A percentile compares a stretch with the other conserved stretches of the same genome.
These are phyloP conservation scores for Picochlorum sp. DNA, from an alignment of 139 green algal species.

Conservation along the genomic window DNA sequence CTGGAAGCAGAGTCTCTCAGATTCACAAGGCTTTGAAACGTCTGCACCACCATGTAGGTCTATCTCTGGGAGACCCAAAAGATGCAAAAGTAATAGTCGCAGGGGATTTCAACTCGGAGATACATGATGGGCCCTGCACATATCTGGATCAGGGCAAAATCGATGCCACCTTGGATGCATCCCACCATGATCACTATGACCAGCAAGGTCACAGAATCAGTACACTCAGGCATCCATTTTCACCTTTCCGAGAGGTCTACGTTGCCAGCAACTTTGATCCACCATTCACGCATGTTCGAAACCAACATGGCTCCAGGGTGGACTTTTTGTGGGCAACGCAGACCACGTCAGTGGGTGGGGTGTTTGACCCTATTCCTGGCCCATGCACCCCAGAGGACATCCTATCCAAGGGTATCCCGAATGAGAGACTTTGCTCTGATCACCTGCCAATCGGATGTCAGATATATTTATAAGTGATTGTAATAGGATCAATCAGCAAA, in stretches of 20 bases:
- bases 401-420: slow-evolving; percentile 28
- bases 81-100: slow-evolving; percentile 26
- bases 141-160: slow-evolving; percentile 40
- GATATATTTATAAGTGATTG: too few relatives aligned
- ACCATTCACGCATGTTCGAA: slow-evolving; percentile 19
- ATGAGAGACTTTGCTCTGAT: slow-evolving; percentile 36
- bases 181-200: background rate
- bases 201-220: background rate
- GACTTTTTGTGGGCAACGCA: slow-evolving; percentile 41
- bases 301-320: slow-evolving; percentile 14
- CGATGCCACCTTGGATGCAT: slow-evolving; percentile 21
- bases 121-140: slow-evolving; percentile 25
- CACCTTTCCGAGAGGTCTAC: slow-evolving; percentile 34
- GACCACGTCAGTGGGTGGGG: background rate
- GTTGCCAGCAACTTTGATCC: background rate
- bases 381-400: background rate
- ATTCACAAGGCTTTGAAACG: slow-evolving; percentile 35
- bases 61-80: background rate
- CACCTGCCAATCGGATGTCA: slow-evolving; percentile 41
- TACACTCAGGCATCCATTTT: slow-evolving; percentile 34
- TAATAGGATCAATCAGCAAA: too few relatives aligned
- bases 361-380: slow-evolving; percentile 12
- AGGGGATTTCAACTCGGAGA: slow-evolving; percentile 44
- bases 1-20: slow-evolving; percentile 44
- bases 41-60: slow-evolving; percentile 26